Evolutionary conservation across 352 stramenopile genomes (phyloP).

Genomic region (Proteromonas lacertae): DNA sequence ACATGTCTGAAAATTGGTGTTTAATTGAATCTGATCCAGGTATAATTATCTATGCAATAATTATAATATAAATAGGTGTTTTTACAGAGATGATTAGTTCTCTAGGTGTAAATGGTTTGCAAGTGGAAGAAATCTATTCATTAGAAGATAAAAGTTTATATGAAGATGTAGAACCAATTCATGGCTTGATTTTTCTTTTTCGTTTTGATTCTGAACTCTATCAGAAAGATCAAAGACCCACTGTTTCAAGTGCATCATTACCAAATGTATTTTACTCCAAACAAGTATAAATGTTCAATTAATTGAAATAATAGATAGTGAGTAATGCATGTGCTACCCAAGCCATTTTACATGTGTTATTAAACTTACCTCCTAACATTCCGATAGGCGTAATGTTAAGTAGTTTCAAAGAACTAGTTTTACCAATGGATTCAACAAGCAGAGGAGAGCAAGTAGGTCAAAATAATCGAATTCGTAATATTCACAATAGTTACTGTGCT

Average conservation of each 20-base stretch:
- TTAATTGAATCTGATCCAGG: no score
- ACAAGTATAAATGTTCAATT: constrained; percentile 12
- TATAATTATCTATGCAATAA: no score
- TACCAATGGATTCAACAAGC: constrained; percentile 8
- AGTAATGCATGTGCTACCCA: constrained; percentile 78
- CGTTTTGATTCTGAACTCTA: no score
- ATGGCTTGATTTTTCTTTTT: no score
- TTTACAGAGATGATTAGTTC: constrained; percentile 61
- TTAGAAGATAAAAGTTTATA: no score
- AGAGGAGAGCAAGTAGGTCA: constrained; percentile 43
- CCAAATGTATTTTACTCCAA: constrained; percentile 67
- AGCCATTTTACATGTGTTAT: constrained; percentile 66
- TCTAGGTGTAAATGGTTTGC: constrained; percentile 50
- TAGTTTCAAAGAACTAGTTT: constrained; percentile 7
- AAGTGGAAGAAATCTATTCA: constrained; percentile 56
- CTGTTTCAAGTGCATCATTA: no score
- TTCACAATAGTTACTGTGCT: constrained; percentile 34
- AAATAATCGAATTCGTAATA: constrained; percentile 31
- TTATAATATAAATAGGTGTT: no score
- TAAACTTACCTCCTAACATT: constrained; percentile 28
- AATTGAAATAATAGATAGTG: constrained; percentile 27
- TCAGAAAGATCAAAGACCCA: no score
- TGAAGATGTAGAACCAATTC: no score
- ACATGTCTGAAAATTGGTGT: no score
- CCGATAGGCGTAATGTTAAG: constrained; percentile 6